These are phyloP conservation scores for Oligophagozyma castellii DNA, from an alignment of 1,139 yeast species.

Conservation along the genomic window DNA sequence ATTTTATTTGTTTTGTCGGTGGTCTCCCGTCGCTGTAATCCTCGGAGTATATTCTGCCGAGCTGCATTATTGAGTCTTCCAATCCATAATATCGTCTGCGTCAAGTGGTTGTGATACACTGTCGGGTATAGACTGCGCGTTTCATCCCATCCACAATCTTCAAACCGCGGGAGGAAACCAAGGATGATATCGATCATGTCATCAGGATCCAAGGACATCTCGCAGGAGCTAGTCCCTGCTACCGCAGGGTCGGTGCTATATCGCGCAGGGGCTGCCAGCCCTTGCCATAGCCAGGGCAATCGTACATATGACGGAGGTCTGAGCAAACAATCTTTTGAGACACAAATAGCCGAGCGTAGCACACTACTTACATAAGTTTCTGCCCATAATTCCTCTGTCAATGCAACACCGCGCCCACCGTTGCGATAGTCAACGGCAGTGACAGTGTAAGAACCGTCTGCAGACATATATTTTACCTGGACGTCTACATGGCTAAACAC, in stretches of 20 bases:
- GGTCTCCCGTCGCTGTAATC: slow-evolving; percentile 33
- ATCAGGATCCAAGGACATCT: too few species aligned
- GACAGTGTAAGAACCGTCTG: slow-evolving; percentile 34
- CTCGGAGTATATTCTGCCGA: slow-evolving; percentile 35
- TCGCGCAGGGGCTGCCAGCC: too few species aligned
- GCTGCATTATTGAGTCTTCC: slow-evolving; percentile 47
- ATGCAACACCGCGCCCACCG: slow-evolving; percentile 13
- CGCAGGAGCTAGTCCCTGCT: too few species aligned
- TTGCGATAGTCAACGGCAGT: slow-evolving; percentile 26
- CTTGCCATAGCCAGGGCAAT: too few species aligned
- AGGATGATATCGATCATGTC: too few species aligned
- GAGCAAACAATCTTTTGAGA: too few species aligned
- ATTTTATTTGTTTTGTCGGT: slow-evolving; percentile 37
- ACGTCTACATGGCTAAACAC: slow-evolving; percentile 57
- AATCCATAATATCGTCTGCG: slow-evolving; percentile 58
- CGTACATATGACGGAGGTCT: too few species aligned
- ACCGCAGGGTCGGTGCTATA: too few species aligned
- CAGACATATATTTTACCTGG: slow-evolving; percentile 50
- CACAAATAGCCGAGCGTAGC: too few species aligned
- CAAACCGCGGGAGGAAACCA: slow-evolving; percentile 48
- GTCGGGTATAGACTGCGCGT: slow-evolving; percentile 49
- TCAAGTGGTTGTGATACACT: slow-evolving; percentile 54
- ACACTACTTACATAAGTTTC: slow-evolving; percentile 72
- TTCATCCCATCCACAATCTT: slow-evolving; percentile 47
- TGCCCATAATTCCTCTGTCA: slow-evolving; percentile 43